A percentile compares a stretch with the other conserved stretches of the same genome.
Evolutionary conservation across 345 rosid genomes (phyloP).

Genomic region (Linum lewisii): DNA sequence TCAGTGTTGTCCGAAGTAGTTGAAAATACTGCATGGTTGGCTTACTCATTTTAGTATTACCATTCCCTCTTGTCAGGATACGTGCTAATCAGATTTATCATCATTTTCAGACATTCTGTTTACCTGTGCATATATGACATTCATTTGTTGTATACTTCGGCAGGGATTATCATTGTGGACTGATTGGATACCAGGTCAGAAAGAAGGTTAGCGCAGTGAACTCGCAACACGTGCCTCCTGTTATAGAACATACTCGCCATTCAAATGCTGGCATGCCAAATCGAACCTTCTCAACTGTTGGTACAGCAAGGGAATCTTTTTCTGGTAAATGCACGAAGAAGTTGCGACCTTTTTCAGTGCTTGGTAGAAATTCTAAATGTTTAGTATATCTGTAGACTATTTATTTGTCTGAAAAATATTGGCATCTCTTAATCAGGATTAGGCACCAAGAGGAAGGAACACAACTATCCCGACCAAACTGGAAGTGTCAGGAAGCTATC

Average conservation of each 20-base stretch:
- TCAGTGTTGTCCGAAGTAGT: no score
- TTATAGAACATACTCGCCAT: slow-evolving; percentile 15
- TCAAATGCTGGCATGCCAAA: slow-evolving; percentile 22
- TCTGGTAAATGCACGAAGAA: background rate
- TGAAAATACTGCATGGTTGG: background rate
- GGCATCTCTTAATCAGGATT: background rate
- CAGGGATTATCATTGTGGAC: slow-evolving; percentile 71
- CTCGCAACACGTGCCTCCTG: slow-evolving; percentile 18
- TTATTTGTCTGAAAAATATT: no score
- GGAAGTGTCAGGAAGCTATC: background rate
- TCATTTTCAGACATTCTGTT: background rate
- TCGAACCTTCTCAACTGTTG: slow-evolving; percentile 17
- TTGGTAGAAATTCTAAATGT: background rate
- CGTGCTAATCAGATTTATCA: background rate
- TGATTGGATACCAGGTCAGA: slow-evolving; percentile 60
- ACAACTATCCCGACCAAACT: background rate
- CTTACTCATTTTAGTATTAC: background rate
- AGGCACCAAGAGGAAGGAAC: background rate
- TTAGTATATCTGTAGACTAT: background rate
- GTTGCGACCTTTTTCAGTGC: background rate
- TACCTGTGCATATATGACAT: slow-evolving; percentile 4
- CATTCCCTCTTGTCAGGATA: background rate
- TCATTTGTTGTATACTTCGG: slow-evolving; percentile 18
- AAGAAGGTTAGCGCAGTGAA: slow-evolving; percentile 34
- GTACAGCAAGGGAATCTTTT: slow-evolving; percentile 21